Base-by-base conservation (phyloP, 2,329 filamentous ascomycete species). In the Fusarium haematococcum region DNA sequence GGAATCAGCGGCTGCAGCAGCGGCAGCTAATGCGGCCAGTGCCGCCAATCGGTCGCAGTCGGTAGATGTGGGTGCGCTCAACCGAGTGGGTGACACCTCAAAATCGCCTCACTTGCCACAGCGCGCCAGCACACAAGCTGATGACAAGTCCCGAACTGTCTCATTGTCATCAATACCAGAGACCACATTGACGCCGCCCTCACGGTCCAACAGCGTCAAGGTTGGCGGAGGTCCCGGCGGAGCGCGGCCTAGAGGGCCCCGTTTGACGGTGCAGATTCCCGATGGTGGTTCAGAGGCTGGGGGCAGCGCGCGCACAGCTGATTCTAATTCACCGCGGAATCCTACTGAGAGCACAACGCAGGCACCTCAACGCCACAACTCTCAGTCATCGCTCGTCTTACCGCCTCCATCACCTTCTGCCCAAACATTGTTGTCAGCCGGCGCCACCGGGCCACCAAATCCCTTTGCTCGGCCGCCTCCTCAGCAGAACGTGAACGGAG, bases 371-470 rank as follows among this genome's bases (percentile, higher is more conserved):
- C 85, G 87, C 30, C 84, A 86, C 68, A 85, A 91, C 54, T 91
- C 88, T 6, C 90, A 92, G 77, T 88, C 90, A 18, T 89, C 89
- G 6, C 92, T 97, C 23, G 94, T 98, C 4, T 88, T 99, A 7
- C 97, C 97, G 20, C 96, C 96, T 9, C 97, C 97, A 0, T 98
- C 97, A 1, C 96, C 97, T 0, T 97, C 95, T 33, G 94, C 95
- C 3, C 93, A 93, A 25, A 91, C 95, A 3, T 87, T 98, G 8
- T 87, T 98, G 65, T 98, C 95, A 57, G 97, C 97, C 0, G 97
- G 97, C 45, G 96, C 97, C 10, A 93, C 92, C 41, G 97, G 97
- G 0, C 97, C 97, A 16, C 95, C 95, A 3, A 99, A 99, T 81
- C 97, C 97, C 0, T 99, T 98, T 82, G 97, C 97, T 9, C 90